Evolutionary conservation across 2,329 filamentous ascomycete genomes (phyloP), one percentile per base, ranked within the genome.

Genomic region (Emmonsiellopsis sp.): DNA sequence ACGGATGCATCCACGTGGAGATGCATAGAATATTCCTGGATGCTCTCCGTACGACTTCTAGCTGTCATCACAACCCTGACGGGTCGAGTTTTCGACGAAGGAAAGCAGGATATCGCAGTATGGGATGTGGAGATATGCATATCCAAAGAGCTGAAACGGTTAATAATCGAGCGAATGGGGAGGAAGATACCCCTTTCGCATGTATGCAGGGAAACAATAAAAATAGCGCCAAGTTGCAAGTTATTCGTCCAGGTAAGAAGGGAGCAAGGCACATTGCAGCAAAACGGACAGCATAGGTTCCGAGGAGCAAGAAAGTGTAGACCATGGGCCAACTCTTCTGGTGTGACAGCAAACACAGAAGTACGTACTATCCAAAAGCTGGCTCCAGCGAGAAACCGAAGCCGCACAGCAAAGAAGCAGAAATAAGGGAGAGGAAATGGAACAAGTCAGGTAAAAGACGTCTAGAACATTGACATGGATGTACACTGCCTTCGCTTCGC

Each of bases 281-380:
- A 49, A 40, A 39, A 5, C 34, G 47, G 27, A 42, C 14, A 40
- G 40, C 17, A 11, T 37, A 40, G 13, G 6, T 31, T 17, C 17
- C 21, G 47, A 49, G 36, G 31, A 31, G 47, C n/a, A 33, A 6
- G 10, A 31, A 17, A 14, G 17, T 32, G 21, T 10, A 33, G 13
- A 10, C 9, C 31, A 32, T 40, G 36, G 21, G 36, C 11, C 34
- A n/a, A 49, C 34, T 21, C 34, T 44, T 21, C 36, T 27, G 36
- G 47, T 49, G 47, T 40, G 47, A 49, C 47, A 40, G 21, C 36
- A 40, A 49, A 49, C 21, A 49, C 17, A 11, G 47, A 9, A 49
- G 17, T 39, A 40, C 39, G 31, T 34, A 27, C 21, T 27, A n/a
- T 33, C 37, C 39, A 11, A 51, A 51, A 44, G 32, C 31, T 43